Evolutionary conservation across 352 stramenopile species (phyloP).

Genomic region (Paralagenidium karlingii): DNA sequence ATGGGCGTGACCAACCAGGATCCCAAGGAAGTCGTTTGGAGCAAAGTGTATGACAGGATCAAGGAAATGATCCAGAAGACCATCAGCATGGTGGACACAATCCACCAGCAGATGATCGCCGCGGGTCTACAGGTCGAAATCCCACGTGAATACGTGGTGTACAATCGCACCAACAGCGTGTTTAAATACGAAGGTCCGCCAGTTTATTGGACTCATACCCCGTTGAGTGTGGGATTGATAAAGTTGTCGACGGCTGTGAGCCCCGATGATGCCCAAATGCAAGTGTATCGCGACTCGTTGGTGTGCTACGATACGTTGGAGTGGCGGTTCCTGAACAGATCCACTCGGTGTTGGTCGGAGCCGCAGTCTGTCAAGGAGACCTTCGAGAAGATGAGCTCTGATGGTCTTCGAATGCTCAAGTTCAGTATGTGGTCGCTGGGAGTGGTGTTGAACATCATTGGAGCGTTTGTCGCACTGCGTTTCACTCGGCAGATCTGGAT

Average conservation of each 20-base stretch:
- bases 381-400: constrained; percentile 2
- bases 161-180: too few relatives aligned
- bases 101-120: too few relatives aligned
- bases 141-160: too few relatives aligned
- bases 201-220: constrained; percentile 11
- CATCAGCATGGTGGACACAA: too few relatives aligned
- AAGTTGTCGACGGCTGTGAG: constrained; percentile 31
- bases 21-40: too few relatives aligned
- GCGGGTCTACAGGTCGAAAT: too few relatives aligned
- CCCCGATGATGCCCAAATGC: constrained; percentile 7
- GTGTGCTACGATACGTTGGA: constrained; percentile 21
- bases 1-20: too few relatives aligned
- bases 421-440: constrained; percentile 30
- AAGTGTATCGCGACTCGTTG: constrained; percentile 13
- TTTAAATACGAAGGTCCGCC: too few relatives aligned
- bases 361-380: constrained; percentile 7
- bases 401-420: constrained; percentile 13
- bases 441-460: constrained; percentile 19
- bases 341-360: constrained; percentile 20
- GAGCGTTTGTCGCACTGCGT: constrained; percentile 9
- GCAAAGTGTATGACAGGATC: too few relatives aligned
- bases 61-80: too few relatives aligned
- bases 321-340: constrained; percentile 20
- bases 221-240: constrained; percentile 16
- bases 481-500: constrained; percentile 11